These are phyloP conservation scores for Acorus calamus DNA, from an alignment of 106 monocot genomes.

Conservation along the genomic window DNA sequence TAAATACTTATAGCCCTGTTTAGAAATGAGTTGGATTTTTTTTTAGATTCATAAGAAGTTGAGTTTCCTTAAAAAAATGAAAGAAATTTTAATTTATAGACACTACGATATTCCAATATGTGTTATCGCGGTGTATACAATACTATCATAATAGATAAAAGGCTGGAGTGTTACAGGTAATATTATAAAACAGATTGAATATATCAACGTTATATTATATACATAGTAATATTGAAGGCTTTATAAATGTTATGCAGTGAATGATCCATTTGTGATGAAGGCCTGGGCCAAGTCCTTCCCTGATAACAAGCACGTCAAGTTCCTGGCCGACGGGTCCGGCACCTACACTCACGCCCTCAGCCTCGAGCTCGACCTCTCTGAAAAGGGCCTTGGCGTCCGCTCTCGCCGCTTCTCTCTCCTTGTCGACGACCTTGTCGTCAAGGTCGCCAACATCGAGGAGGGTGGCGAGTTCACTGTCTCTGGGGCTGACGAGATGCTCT, in stretches of 20 bases:
- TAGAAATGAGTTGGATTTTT: too few relatives aligned
- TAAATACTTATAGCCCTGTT: too few relatives aligned
- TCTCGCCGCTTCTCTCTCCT: conserved; percentile 74
- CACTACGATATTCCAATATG: too few relatives aligned
- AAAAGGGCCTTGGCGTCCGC: conserved; percentile 72
- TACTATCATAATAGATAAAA: too few relatives aligned
- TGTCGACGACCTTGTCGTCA: conserved; percentile 65
- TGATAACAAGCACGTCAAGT: conserved; percentile 80
- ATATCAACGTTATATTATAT: too few relatives aligned
- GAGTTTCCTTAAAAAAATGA: too few relatives aligned
- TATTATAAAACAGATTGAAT: too few relatives aligned
- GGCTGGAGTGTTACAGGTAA: too few relatives aligned
- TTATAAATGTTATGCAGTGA: conserved; percentile 34
- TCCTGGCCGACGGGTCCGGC: conserved; percentile 79
- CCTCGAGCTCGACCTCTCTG: conserved; percentile 82
- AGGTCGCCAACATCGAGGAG: conserved; percentile 77
- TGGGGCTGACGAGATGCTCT: conserved; percentile 83
- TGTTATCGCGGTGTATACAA: too few relatives aligned
- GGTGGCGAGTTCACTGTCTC: conserved; percentile 90
- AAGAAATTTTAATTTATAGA: too few relatives aligned
- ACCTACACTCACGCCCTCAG: conserved; percentile 76
- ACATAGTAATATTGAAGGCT: too few relatives aligned
- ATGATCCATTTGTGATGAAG: conserved; percentile 88
- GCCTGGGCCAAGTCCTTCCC: conserved; percentile 90
- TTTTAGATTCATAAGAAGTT: too few relatives aligned